Conservation (phyloP, 2,329 filamentous ascomycete species). For the Clonostachys sp. region DNA sequence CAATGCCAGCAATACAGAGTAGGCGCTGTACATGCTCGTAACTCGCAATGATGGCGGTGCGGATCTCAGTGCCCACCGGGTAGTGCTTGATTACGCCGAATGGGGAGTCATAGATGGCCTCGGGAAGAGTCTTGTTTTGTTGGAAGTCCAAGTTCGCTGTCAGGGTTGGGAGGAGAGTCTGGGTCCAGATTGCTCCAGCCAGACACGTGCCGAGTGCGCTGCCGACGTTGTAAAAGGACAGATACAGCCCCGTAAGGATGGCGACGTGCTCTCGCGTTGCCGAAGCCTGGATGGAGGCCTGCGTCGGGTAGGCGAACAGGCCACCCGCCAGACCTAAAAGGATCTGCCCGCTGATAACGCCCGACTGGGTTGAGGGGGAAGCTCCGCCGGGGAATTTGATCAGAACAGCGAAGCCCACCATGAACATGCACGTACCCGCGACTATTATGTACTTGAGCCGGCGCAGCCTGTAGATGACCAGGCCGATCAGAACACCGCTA, state of each 20-base stretch:
- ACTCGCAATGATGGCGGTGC: slow-evolving; percentile 34
- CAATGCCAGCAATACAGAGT: slow-evolving; percentile 38
- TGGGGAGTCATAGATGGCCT: slow-evolving; percentile 27
- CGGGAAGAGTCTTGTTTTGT: slow-evolving; percentile 24
- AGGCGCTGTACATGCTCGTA: slow-evolving; percentile 39
- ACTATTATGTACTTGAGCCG: slow-evolving; percentile 56
- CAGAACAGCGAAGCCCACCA: slow-evolving; percentile 50
- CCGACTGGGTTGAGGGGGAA: slow-evolving; percentile 30
- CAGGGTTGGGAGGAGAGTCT: slow-evolving; percentile 26
- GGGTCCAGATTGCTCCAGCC: slow-evolving; percentile 34
- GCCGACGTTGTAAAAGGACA: slow-evolving; percentile 35
- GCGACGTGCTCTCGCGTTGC: slow-evolving; percentile 29
- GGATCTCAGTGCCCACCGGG: slow-evolving; percentile 35
- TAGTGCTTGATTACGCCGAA: slow-evolving; percentile 24
- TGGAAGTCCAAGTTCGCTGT: slow-evolving; percentile 23
- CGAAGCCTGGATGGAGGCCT: slow-evolving; percentile 32
- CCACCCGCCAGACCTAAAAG: slow-evolving; percentile 55
- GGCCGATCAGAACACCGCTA: slow-evolving; percentile 43
- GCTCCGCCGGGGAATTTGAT: slow-evolving; percentile 49
- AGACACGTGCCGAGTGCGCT: slow-evolving; percentile 33
- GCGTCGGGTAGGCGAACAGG: slow-evolving; percentile 42
- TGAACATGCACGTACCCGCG: slow-evolving; percentile 48
- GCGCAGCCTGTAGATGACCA: slow-evolving; percentile 45
- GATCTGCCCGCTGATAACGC: slow-evolving; percentile 51
- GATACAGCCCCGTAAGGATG: slow-evolving; percentile 28